Conservation (phyloP, 441 rosid species). For the Geranium incanum region DNA sequence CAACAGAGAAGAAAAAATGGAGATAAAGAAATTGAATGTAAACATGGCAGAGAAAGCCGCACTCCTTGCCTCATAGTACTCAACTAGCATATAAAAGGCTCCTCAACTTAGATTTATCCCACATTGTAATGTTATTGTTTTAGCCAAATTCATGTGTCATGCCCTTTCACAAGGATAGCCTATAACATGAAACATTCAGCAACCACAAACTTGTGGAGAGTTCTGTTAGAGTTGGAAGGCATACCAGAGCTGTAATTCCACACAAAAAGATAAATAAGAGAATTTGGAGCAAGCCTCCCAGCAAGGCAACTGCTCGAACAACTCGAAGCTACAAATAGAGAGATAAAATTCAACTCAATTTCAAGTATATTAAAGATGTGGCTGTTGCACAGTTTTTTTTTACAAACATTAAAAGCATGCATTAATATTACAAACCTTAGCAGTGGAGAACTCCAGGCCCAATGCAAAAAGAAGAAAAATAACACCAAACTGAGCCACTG, state of each 20-base stretch:
- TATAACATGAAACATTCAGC: neutral
- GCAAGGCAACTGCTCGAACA: conserved; percentile 29
- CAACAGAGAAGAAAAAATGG: neutral
- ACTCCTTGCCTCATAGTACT: neutral
- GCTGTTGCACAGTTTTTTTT: neutral
- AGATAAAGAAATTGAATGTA: neutral
- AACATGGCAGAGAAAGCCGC: neutral
- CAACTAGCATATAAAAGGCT: neutral
- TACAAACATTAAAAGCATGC: neutral
- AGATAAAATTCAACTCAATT: neutral
- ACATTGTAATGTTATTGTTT: neutral
- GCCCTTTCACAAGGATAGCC: neutral
- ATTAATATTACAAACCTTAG: conserved; percentile 49
- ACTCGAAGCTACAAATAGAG: conserved; percentile 23
- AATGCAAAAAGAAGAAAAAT: conserved; percentile 93
- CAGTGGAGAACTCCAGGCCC: conserved; percentile 81
- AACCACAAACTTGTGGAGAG: neutral
- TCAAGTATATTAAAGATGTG: neutral
- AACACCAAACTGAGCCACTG: conserved; percentile 97
- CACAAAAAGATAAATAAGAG: conserved; percentile 26
- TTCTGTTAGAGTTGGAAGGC: conserved; percentile 1
- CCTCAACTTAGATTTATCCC: neutral
- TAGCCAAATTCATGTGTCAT: neutral
- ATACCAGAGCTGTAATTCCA: conserved; percentile 26
- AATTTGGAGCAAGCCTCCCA: conserved; percentile 28